Percentiles rank a stretch among this genome's conserved stretches.
Conservation (phyloP, 2,329 filamentous ascomycete genomes). For the Trichoderma afroharzianum region DNA sequence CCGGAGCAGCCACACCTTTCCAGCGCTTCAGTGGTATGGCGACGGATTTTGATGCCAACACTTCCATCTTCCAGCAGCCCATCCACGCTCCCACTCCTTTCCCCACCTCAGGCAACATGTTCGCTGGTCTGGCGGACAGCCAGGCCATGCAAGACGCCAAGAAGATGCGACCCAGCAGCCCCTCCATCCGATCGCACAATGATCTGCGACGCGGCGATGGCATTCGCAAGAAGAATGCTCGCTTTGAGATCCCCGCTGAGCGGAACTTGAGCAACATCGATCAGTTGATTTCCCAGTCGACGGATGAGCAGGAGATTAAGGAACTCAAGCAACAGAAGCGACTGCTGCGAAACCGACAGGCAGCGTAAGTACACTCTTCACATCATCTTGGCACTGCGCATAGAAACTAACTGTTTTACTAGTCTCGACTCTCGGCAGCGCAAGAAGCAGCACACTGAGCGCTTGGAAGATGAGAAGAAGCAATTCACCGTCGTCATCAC, state of each 20-base stretch:
- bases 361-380: conserved; percentile 67
- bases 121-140: conserved; percentile 47
- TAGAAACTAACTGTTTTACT: conserved; percentile 18
- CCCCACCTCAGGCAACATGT: conserved; percentile 51
- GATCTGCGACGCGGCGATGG: conserved; percentile 77
- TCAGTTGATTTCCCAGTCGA: conserved; percentile 80
- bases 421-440: conserved; percentile 94
- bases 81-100: conserved; percentile 55
- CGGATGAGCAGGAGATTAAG: conserved; percentile 90
- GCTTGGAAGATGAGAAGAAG: conserved; percentile 96
- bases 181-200: conserved; percentile 69
- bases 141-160: conserved; percentile 54
- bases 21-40: conserved; percentile 59
- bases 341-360: conserved; percentile 89
- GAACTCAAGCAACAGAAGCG: conserved; percentile 98
- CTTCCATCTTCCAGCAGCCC: conserved; percentile 51
- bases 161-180: conserved; percentile 64
- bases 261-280: conserved; percentile 94
- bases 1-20: conserved; percentile 71
- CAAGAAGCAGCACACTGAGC: conserved; percentile 97
- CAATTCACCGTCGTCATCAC: conserved; percentile 73
- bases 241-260: conserved; percentile 94
- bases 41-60: conserved; percentile 52
- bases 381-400: neutral
- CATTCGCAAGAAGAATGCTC: conserved; percentile 97